Conservation (phyloP, 768 basidiomycete species). For the Boletus vinaceobasis region DNA sequence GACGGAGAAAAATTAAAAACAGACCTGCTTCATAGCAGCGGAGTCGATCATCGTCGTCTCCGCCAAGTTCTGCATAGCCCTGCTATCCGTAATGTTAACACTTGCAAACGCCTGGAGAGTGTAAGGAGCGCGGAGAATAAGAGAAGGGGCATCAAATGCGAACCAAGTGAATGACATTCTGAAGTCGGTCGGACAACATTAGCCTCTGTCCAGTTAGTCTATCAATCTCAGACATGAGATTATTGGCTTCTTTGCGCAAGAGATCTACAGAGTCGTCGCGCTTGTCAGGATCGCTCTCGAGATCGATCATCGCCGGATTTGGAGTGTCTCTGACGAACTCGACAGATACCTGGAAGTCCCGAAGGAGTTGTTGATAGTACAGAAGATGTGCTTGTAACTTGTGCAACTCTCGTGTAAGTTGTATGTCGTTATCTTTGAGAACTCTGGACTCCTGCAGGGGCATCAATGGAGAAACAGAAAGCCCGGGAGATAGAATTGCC, state of each 20-base stretch:
- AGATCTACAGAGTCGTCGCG: constrained; percentile 28
- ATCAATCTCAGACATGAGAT: constrained; percentile 47
- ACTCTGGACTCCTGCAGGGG: constrained; percentile 43
- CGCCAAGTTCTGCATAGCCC: constrained; percentile 49
- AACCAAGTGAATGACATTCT: constrained; percentile 35
- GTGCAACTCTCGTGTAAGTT: constrained; percentile 53
- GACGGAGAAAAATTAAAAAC: background rate
- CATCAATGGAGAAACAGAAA: background rate
- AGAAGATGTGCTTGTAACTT: constrained; percentile 56
- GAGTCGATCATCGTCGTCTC: constrained; percentile 41
- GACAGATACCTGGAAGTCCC: constrained; percentile 50
- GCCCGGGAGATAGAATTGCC: constrained; percentile 2
- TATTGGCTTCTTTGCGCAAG: constrained; percentile 47
- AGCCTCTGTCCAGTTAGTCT: constrained; percentile 38
- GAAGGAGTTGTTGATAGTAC: constrained; percentile 52
- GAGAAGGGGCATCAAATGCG: background rate
- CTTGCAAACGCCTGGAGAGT: constrained; percentile 51
- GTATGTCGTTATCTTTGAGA: constrained; percentile 38
- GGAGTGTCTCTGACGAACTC: constrained; percentile 44
- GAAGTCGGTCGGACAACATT: constrained; percentile 32
- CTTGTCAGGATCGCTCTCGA: constrained; percentile 5
- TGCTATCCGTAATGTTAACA: constrained; percentile 54
- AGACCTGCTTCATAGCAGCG: constrained; percentile 36
- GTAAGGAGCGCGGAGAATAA: background rate
- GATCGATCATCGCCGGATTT: constrained; percentile 45